Percentiles rank a stretch among this genome's conserved stretches.
phyloP scores from a whole-genome alignment of 345 rosid species.

The Pelargonium nanum region DNA sequence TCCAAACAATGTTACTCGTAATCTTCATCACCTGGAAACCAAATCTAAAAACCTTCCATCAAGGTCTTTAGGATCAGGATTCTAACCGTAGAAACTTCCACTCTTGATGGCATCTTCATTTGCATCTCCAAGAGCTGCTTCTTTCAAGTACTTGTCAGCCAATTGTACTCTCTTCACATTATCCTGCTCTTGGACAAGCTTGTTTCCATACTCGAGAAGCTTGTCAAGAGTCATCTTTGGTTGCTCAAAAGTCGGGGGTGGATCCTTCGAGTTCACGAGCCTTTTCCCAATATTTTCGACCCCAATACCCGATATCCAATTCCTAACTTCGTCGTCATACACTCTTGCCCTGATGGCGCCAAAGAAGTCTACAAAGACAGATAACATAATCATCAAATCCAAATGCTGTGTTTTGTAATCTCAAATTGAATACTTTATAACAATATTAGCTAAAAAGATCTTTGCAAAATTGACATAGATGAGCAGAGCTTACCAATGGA shows the following conservation, averaged over 20 bases:
- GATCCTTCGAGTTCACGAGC: constrained; percentile 45
- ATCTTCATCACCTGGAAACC: no score
- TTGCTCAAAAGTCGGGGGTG: constrained; percentile 44
- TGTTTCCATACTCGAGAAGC: constrained; percentile 38
- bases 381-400: background rate
- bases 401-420: no score
- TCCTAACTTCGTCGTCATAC: constrained; percentile 51
- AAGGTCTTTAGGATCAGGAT: constrained; percentile 12
- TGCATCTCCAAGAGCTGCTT: constrained; percentile 54
- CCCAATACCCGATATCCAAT: constrained; percentile 32
- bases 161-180: constrained; percentile 48
- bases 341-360: constrained; percentile 48
- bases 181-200: constrained; percentile 49
- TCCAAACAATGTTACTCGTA: constrained; percentile 13
- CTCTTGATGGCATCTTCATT: constrained; percentile 27
- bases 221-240: constrained; percentile 34
- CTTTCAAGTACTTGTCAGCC: constrained; percentile 38
- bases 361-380: constrained; percentile 29
- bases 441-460: no score
- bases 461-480: no score
- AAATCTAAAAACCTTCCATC: constrained; percentile 6
- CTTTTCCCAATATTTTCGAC: constrained; percentile 31
- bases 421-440: no score
- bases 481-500: constrained; percentile 45
- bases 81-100: constrained; percentile 32